Base-by-base conservation (phyloP, 2,329 filamentous ascomycete species). In the Colletotrichum sansevieriae region DNA sequence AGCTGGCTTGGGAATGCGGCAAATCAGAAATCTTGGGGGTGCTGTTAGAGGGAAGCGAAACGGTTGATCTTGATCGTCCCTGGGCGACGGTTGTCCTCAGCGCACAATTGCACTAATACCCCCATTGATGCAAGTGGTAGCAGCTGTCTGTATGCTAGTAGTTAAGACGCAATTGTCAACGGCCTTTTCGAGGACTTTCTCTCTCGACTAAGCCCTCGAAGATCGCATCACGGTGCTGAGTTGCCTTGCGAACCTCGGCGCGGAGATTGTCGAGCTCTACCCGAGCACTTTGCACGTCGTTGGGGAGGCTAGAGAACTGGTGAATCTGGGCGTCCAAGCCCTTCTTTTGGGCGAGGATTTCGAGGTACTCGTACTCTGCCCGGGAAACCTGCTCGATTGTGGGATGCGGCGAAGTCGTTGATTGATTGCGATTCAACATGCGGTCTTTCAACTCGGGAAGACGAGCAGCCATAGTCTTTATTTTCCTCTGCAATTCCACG, bases 141-240 rank as follows among this genome's bases (percentile, higher is more conserved):
- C 22, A n/a, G n/a, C 47, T 67, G 59, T 56, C 54, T 67, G 33
- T 63, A 41, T 44, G 46, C 41, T 63, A 57, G 43, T 63, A 18
- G 33, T 35, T n/a, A 44, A 43, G 43, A 41, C 35, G n/a, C 6
- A 37, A n/a, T 62, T 71, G 76, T 73, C 75, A 78, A 58, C 74
- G 74, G 61, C 76, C 73, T 70, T 83, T 85, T 65, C 81, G 79
- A 2, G 87, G 87, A 62, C 86, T 89, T 75, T 88, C 87, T 46
- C 84, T 82, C 73, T 90, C 88, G 2, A 93, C 88, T 54, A 96
- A 77, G 2, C 85, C 87, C 76, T 95, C 93, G 76, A 97, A 97
- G 63, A 93, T 83, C 35, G 82, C 84, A 76, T 97, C 93, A 62
- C 94, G 86, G 72, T 85, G 84, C 71, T 84, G 83, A 33, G 85